phyloP scores from a whole-genome alignment of 495 filamentous ascomycete species.

The Penicillium cosmopolitanum region DNA sequence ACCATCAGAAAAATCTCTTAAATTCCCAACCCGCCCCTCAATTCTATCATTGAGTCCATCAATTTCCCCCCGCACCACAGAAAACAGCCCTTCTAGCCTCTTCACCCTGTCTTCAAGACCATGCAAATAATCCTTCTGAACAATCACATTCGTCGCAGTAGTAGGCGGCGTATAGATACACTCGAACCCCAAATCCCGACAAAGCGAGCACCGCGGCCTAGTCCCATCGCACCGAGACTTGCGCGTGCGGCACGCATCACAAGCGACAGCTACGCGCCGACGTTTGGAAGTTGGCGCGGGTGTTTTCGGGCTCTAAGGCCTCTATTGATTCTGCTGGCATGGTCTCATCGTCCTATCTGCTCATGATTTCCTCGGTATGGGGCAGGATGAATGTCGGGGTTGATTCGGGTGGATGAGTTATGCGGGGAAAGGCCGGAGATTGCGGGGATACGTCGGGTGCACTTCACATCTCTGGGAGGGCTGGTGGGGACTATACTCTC shows the following conservation, averaged over 20 bases:
- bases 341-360: slow-evolving; percentile 7
- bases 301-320: slow-evolving; percentile 1
- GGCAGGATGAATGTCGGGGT: not conserved
- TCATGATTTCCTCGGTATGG: not conserved
- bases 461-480: not conserved
- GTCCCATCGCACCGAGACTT: slow-evolving; percentile 55
- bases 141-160: slow-evolving; percentile 45
- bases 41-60: slow-evolving; percentile 28
- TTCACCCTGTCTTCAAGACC: slow-evolving; percentile 27
- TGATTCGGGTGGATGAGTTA: not conserved
- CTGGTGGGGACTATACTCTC: not conserved
- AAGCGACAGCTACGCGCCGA: slow-evolving; percentile 44
- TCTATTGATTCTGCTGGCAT: slow-evolving; percentile 8
- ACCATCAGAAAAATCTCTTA: not conserved
- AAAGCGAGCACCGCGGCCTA: slow-evolving; percentile 49
- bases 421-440: not conserved
- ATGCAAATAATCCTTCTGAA: slow-evolving; percentile 45
- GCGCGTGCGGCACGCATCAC: slow-evolving; percentile 47
- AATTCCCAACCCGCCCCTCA: slow-evolving; percentile 3
- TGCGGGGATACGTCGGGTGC: not conserved
- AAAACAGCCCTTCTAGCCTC: slow-evolving; percentile 27
- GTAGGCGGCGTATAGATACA: slow-evolving; percentile 47
- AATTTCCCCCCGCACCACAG: slow-evolving; percentile 28
- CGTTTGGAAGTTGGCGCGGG: slow-evolving; percentile 29
- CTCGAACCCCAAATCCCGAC: slow-evolving; percentile 46